Evolutionary conservation across 1,284 basidiomycete genomes (phyloP), one percentile per base, ranked within the genome.

Genomic region (Gymnopus androsaceus): DNA sequence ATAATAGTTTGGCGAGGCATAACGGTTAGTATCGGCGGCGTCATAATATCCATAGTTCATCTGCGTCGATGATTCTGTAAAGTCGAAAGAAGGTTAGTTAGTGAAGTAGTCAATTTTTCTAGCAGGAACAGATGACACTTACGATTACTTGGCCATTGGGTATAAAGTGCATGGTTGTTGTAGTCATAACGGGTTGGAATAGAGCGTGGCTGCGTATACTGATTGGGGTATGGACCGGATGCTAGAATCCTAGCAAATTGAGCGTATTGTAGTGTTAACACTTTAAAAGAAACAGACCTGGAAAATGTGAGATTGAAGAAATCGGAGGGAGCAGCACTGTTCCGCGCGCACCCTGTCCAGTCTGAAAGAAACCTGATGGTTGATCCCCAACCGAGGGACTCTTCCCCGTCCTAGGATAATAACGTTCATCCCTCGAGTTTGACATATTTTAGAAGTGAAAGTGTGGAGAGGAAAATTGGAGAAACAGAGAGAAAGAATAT

Each of bases 341-440:
- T 82, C n/a, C n/a, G n/a, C 86, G 85, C 87, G 86, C 87, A 90
- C 88, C 88, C 84, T 88, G 86, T 80, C 81, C 84, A 77, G 79
- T 79, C 74, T 78, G 78, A 72, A 84, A 88, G 80, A 83, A 87
- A 78, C 76, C 82, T 72, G 75, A 74, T 68, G 66, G 72, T 72
- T 82, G 80, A 71, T 84, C 84, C 69, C 76, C 79, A 60, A 66
- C 65, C 64, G 82, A 76, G 70, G 84, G 78, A 71, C 78, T 80
- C 78, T 78, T 81, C 74, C 81, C 78, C 68, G 79, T 71, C 75
- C 28, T 31, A 75, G 67, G 73, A 69, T 70, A 66, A 78, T 80
- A 81, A 67, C 77, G 79, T 72, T 83, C 81, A 70, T 83, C 79
- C 69, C 77, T 79, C 69, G 77, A 76, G 73, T 71, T 79, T 70